These are phyloP conservation scores for Aspergillus hancockii DNA, from an alignment of 495 filamentous ascomycete species.

Conservation along the genomic window DNA sequence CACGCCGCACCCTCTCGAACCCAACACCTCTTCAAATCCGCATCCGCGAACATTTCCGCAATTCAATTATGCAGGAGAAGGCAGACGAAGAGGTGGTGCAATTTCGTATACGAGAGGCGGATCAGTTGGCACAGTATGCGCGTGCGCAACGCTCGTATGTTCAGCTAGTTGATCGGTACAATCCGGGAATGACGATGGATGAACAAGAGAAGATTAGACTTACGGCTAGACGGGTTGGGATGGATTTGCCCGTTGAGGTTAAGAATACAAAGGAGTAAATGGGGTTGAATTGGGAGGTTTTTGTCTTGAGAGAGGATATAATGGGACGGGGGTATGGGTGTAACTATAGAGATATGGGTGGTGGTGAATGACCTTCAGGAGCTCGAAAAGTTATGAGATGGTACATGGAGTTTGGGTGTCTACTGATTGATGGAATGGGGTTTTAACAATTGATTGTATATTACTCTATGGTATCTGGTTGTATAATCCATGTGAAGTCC, in stretches of 20 bases:
- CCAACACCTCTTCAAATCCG: slow-evolving; percentile 60
- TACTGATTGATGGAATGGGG: background rate
- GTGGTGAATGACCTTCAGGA: background rate
- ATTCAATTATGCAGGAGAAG: background rate
- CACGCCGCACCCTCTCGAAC: slow-evolving; percentile 59
- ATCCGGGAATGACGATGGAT: slow-evolving; percentile 81
- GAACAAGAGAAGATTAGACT: slow-evolving; percentile 82
- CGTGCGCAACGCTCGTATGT: slow-evolving; percentile 80
- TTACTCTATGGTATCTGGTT: background rate
- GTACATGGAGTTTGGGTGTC: background rate
- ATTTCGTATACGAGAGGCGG: slow-evolving; percentile 56
- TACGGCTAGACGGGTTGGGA: slow-evolving; percentile 83
- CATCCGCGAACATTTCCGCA: slow-evolving; percentile 53
- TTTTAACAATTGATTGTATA: background rate
- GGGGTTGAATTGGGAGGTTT: slow-evolving; percentile 4
- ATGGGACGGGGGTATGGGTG: background rate
- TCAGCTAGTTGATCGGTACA: slow-evolving; percentile 83
- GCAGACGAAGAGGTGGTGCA: slow-evolving; percentile 13
- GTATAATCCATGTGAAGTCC: background rate
- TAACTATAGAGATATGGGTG: too few species aligned
- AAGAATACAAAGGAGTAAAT: slow-evolving; percentile 16
- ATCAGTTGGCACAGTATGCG: slow-evolving; percentile 78
- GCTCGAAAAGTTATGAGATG: background rate
- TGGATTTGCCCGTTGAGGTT: slow-evolving; percentile 68
- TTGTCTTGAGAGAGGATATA: background rate